Percentiles rank a stretch among this genome's conserved stretches.
These are phyloP conservation scores for Ziziphus jujuba DNA, from an alignment of 306 rosid genomes.

Conservation along the genomic window DNA sequence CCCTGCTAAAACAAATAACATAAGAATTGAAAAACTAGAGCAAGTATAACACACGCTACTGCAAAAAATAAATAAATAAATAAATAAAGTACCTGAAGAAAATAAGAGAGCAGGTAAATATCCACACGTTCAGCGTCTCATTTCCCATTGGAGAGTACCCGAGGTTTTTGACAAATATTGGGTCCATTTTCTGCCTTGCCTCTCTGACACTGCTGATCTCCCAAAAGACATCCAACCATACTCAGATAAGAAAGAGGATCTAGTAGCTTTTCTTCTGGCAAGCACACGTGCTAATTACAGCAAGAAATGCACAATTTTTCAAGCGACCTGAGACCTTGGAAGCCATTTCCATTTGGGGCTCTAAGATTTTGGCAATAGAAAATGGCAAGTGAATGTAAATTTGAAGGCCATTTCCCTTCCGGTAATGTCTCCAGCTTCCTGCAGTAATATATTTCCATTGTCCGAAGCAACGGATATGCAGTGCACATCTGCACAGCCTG, in stretches of 20 bases:
- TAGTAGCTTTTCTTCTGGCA: conserved; percentile 15
- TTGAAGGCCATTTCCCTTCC: conserved; percentile 22
- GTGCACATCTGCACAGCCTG: conserved; percentile 9
- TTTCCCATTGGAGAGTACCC: too few relatives aligned
- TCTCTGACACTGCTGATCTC: too few relatives aligned
- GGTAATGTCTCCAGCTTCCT: conserved; percentile 26
- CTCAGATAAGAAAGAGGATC: conserved; percentile 19
- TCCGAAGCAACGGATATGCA: conserved; percentile 20
- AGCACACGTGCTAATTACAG: conserved; percentile 23
- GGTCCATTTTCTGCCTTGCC: too few relatives aligned
- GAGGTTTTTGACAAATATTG: too few relatives aligned
- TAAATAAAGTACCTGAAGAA: too few relatives aligned
- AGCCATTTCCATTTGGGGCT: neutral
- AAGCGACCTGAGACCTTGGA: conserved; percentile 12
- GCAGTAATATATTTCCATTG: conserved; percentile 5
- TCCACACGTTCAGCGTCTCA: too few relatives aligned
- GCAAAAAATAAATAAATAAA: too few relatives aligned
- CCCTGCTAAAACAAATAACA: too few relatives aligned
- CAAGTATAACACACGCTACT: too few relatives aligned
- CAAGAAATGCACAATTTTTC: conserved; percentile 16
- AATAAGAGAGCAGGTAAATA: too few relatives aligned
- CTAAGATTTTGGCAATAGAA: conserved; percentile 6
- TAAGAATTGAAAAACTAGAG: too few relatives aligned
- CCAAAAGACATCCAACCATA: conserved; percentile 18
- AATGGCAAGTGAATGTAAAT: conserved; percentile 3